Percentiles rank a stretch among this genome's conserved stretches.
Conservation (phyloP, 768 basidiomycete genomes). For the Termitomyces sp. region DNA sequence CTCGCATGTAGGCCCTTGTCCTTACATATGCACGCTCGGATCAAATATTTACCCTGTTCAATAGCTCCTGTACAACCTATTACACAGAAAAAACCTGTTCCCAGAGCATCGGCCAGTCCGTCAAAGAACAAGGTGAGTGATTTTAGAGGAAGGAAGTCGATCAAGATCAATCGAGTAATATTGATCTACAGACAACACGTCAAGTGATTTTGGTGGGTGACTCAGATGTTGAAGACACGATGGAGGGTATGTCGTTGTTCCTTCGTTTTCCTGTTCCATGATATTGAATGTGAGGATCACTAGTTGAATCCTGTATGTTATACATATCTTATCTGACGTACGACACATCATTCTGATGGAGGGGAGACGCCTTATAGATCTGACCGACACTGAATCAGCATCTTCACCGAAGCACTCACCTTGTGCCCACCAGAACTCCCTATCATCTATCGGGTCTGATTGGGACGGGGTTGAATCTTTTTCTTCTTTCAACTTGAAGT, state of each 20-base stretch:
- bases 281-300: background rate
- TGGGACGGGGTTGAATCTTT: background rate
- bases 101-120: background rate
- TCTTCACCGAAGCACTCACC: background rate
- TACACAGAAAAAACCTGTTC: background rate
- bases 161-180: background rate
- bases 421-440: background rate
- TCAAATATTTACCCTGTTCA: background rate
- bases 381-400: constrained; percentile 9
- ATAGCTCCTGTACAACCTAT: background rate
- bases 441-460: constrained; percentile 5
- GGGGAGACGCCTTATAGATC: constrained; percentile 1
- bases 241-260: constrained; percentile 5
- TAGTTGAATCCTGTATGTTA: background rate
- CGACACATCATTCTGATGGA: background rate
- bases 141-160: background rate
- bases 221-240: constrained; percentile 6
- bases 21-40: background rate
- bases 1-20: background rate
- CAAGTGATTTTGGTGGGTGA: constrained; percentile 3
- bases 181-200: background rate
- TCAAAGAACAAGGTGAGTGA: background rate
- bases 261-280: background rate
- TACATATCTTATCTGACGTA: background rate
- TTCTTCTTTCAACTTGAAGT: background rate